Evolutionary conservation across 495 filamentous ascomycete species (phyloP), one percentile per base, ranked within the genome.

Genomic region (Emericellopsis terricola): DNA sequence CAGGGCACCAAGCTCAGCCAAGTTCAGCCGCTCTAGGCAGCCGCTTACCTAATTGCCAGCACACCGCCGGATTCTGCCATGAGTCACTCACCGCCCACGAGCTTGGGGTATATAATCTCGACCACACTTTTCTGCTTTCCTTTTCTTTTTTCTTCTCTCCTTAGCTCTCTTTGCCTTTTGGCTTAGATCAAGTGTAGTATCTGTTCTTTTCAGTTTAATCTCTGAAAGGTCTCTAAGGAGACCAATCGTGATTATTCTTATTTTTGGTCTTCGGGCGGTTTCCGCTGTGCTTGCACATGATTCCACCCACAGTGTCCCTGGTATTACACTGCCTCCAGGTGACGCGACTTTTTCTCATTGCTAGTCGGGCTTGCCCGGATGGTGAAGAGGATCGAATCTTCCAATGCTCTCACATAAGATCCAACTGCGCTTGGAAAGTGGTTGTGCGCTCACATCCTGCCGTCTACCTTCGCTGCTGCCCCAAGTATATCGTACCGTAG

Each of bases 171-270:
- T 62, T 63, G 69, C 72, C 73, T 73, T 72, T 74, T 78, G 74
- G 74, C 74, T 79, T 78, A 89, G 81, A 87, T 89, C 82, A 87
- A 86, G 82, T 89, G 81, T 89, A 87, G 81, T 89, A 92, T 89
- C 82, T 91, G 82, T 91, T 91, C 82, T 91, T 86, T 85, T 85
- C 78, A 87, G 79, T 86, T 83, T 86, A 84, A 86, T 71, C 64
- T 69, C 68, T 73, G 66, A 68, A 69, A 70, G 53, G 57, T 48
- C 47, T 52, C 73, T 71, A 77, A 59, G 63, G 71, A 64, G 64
- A 62, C 68, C 67, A 78, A 69, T 71, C 65, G 65, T 75, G 74
- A 81, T 85, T 85, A 81, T 71, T 69, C 74, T 68, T 64, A 81
- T 85, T 81, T 83, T 81, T 65, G 65, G 43, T 56, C 33, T 42